Evolutionary conservation across 331 rosid species (phyloP), one percentile per base, ranked within the genome.

Genomic region (Pyrus hybrid): DNA sequence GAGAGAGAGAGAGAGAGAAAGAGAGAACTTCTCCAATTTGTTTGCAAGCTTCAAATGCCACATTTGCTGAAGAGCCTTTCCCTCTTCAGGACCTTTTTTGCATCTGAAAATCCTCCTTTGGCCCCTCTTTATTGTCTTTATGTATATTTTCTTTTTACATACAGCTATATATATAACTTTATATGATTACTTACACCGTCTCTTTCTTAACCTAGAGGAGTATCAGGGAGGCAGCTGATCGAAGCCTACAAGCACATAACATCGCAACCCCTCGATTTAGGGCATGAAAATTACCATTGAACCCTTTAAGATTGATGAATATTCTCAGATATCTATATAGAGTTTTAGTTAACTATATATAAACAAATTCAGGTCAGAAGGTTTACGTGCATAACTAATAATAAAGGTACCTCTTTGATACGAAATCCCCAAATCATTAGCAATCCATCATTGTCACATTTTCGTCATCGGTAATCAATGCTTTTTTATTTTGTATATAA

Each of bases 41-140:
- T 76, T 76, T 73, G 80, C 86, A 75, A 73, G 45, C 72, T 75
- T 82, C 71, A 72, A 76, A 16, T 80, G 85, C 88, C 60, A 54
- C 64, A 71, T 73, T 69, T 60, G 79, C 57, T 65, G 70, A 30
- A 73, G 14, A 45, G 35, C 29, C 73, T 29, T 30, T 67, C 63
- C 71, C 29, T 70, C 9, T 29, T 72, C 6, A 22, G 20, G 22
- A 18, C 61, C 32, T 67, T 73, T 72, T 37, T 5, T 35, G 49
- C 25, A 70, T 45, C 54, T 41, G 43, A 13, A 22, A 6, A 21
- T 12, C 68, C 22, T 45, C 23, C 22, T 61, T 63, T 72, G 33
- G n/a, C 70, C 58, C 45, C 54, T 9, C 30, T n/a, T 47, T 45
- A 2, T 47, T 1, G 61, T 17, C 71, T 7, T 25, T 53, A 30